Evolutionary conservation across 1,284 basidiomycete species (phyloP), one percentile per base, ranked within the genome.

Genomic region (Baeospora myosura): DNA sequence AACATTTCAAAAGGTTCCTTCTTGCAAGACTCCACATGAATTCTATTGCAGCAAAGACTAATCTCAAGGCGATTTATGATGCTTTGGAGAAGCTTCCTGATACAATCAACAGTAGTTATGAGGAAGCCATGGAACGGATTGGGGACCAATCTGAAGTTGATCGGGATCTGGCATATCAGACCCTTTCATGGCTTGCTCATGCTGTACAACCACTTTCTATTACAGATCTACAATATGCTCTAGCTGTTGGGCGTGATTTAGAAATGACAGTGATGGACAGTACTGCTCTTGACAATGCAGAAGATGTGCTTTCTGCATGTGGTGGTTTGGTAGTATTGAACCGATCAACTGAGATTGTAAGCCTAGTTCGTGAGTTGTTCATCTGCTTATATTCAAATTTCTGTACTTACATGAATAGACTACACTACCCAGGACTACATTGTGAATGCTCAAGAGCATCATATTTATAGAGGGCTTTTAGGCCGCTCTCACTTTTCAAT

Each of bases 391-490:
- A 14, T 28, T 14, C 26, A 28, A 28, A 28, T 28, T 8, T 8
- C 26, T 28, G 8, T 8, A 8, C 14, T 28, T 8, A 8, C 26
- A 8, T 28, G 8, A 14, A 28, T 14, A 28, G 26, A 47, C 29
- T 47, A 47, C 30, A 44, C 45, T 3, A 25, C 45, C 3, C 45
- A 47, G 16, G 30, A 44, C 5, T 47, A 44, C 18, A 40, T 45
- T 18, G 42, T 40, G 18, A 12, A 31, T 18, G 20, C 12, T 30
- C 29, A 34, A 36, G n/a, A 28, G 8, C 14, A 28, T 8, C 26
- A 28, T 8, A 28, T 8, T 28, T 14, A 8, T 28, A 14, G 8
- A 8, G 26, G n/a, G 8, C 14, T 28, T 14, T 14, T 28, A 8
- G 8, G 8, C 26, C 14, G 8, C 14, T 28, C 26, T 14, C 26